phyloP scores from a whole-genome alignment of 805 yeast genomes.

The Metschnikowia hibisci region DNA sequence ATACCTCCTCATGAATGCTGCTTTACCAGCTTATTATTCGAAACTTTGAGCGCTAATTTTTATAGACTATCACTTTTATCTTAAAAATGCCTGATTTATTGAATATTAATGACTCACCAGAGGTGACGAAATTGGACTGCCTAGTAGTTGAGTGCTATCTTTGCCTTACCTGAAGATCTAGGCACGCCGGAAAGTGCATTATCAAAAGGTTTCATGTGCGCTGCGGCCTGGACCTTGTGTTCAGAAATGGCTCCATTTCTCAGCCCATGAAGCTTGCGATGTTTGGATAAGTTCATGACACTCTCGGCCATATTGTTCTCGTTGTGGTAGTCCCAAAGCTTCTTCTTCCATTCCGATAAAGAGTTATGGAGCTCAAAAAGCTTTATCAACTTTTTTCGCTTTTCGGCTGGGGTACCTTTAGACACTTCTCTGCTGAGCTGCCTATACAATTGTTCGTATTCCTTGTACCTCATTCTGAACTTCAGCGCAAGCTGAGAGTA shows the following conservation, averaged over 20 bases:
- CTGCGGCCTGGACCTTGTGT: background rate
- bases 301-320: slow-evolving; percentile 29
- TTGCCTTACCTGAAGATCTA: slow-evolving; percentile 3
- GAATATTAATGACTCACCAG: background rate
- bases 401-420: slow-evolving; percentile 11
- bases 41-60: no score
- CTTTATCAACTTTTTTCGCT: slow-evolving; percentile 27
- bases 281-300: slow-evolving; percentile 37
- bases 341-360: slow-evolving; percentile 52
- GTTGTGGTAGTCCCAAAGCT: slow-evolving; percentile 46
- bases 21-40: no score
- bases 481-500: slow-evolving; percentile 18
- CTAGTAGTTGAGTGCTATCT: slow-evolving; percentile 9
- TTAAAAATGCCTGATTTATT: slow-evolving; percentile 3
- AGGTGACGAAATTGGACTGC: background rate
- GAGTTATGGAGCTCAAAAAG: slow-evolving; percentile 49
- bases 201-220: background rate
- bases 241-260: background rate
- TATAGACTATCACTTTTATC: no score
- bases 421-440: slow-evolving; percentile 12
- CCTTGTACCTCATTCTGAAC: slow-evolving; percentile 15
- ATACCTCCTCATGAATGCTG: no score
- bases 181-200: slow-evolving; percentile 1
- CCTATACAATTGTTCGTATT: slow-evolving; percentile 16
- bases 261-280: slow-evolving; percentile 25